Evolutionary conservation across 805 yeast species (phyloP).

Genomic region (Cyberlindnera mississippiensis): DNA sequence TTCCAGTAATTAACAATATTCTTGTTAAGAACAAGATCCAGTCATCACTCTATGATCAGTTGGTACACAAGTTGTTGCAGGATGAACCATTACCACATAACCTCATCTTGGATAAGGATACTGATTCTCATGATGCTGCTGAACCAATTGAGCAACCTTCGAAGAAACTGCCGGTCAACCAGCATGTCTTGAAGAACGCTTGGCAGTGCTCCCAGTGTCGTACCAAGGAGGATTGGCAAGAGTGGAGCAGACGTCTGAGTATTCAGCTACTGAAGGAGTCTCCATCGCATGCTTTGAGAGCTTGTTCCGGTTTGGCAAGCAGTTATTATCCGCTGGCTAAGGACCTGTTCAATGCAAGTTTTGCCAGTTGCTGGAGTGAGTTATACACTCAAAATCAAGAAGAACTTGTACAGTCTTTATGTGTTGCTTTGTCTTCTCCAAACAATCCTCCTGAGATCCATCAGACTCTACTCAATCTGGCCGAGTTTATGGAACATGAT

Average conservation of each 20-base stretch:
- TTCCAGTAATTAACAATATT: slow-evolving; percentile 74
- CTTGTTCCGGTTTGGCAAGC: slow-evolving; percentile 86
- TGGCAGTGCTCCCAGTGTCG: slow-evolving; percentile 92
- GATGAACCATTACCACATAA: slow-evolving; percentile 85
- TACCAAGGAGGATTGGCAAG: slow-evolving; percentile 96
- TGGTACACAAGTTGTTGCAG: slow-evolving; percentile 71
- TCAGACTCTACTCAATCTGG: slow-evolving; percentile 82
- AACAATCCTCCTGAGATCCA: slow-evolving; percentile 95
- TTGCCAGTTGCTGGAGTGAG: slow-evolving; percentile 94
- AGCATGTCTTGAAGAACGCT: slow-evolving; percentile 61
- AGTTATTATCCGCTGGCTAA: slow-evolving; percentile 84
- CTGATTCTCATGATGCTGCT: slow-evolving; percentile 30
- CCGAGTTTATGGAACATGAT: slow-evolving; percentile 97
- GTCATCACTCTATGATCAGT: slow-evolving; percentile 71
- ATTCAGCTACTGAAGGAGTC: slow-evolving; percentile 86
- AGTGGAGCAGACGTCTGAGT: slow-evolving; percentile 87
- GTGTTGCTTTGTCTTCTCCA: slow-evolving; percentile 83
- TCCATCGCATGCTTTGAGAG: slow-evolving; percentile 90
- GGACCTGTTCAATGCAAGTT: slow-evolving; percentile 90
- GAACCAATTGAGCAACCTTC: slow-evolving; percentile 63
- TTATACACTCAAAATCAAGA: slow-evolving; percentile 85
- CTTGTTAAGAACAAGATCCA: slow-evolving; percentile 61
- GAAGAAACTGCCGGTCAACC: slow-evolving; percentile 70
- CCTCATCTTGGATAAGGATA: slow-evolving; percentile 63
- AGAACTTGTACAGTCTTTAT: slow-evolving; percentile 79